Evolutionary conservation across 208 protist species (phyloP).

Genomic region (Leishmania major): DNA sequence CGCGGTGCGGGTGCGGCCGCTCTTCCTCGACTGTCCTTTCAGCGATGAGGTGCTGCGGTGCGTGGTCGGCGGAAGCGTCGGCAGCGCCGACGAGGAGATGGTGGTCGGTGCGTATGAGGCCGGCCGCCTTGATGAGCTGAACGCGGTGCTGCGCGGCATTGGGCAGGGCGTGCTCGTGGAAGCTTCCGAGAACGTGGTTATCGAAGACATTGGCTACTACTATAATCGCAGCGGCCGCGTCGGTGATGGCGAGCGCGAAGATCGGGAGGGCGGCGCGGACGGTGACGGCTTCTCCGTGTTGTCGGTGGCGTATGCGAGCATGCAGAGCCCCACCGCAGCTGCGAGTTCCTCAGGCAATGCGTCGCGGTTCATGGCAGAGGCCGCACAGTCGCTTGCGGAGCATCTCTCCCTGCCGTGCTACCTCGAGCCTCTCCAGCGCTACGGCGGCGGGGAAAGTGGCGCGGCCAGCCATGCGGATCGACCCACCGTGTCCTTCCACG

Average conservation of each 20-base stretch:
- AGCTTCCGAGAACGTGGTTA: constrained; percentile 23
- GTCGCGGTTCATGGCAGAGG: constrained; percentile 19
- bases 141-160: constrained; percentile 49
- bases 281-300: constrained; percentile 17
- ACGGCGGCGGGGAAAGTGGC: constrained; percentile 1
- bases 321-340: not conserved
- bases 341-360: not conserved
- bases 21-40: constrained; percentile 61
- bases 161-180: constrained; percentile 34
- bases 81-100: constrained; percentile 32
- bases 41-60: constrained; percentile 52
- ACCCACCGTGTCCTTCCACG: constrained; percentile 24
- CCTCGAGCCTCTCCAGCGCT: constrained; percentile 33
- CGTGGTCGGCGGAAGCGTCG: constrained; percentile 39
- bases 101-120: constrained; percentile 35
- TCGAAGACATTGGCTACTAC: constrained; percentile 41
- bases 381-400: constrained; percentile 23
- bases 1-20: constrained; percentile 39
- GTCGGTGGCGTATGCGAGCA: constrained; percentile 10
- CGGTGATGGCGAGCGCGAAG: not conserved
- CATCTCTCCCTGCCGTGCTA: constrained; percentile 22
- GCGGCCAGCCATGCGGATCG: not conserved
- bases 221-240: not conserved
- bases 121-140: constrained; percentile 46
- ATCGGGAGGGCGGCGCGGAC: not conserved